These are phyloP conservation scores for Tulasnella sp. DNA, from an alignment of 768 basidiomycete species.

Conservation along the genomic window DNA sequence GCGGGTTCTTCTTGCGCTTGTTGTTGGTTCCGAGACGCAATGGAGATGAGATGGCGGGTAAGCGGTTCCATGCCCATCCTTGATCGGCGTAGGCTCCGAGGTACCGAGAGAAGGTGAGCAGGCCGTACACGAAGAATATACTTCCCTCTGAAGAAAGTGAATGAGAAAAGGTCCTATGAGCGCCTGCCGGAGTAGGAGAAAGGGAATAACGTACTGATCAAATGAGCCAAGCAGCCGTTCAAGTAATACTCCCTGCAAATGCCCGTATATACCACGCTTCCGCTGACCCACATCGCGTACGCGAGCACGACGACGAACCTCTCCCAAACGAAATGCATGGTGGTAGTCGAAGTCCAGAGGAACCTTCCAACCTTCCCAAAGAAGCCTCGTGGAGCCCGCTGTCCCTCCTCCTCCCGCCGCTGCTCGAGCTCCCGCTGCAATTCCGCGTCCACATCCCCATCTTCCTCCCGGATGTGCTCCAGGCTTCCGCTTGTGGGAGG, in stretches of 20 bases:
- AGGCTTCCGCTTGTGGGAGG: neutral
- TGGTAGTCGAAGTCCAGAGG: neutral
- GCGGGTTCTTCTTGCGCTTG: conserved; percentile 35
- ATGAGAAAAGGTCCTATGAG: neutral
- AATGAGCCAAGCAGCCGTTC: conserved; percentile 83
- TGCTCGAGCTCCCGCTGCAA: neutral
- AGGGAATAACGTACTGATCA: conserved; percentile 64
- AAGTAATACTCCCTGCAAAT: conserved; percentile 73
- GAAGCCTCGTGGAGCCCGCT: neutral
- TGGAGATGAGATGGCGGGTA: conserved; percentile 24
- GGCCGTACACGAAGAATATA: conserved; percentile 90
- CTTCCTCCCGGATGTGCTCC: neutral
- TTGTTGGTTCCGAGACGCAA: neutral
- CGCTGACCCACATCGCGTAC: conserved; percentile 60
- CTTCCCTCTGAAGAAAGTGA: conserved; percentile 59
- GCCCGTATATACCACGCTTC: conserved; percentile 79
- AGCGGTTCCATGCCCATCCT: conserved; percentile 93
- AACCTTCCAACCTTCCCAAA: neutral
- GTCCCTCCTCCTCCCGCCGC: neutral
- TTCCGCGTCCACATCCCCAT: neutral
- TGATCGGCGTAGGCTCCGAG: conserved; percentile 78
- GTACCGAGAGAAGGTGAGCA: conserved; percentile 89
- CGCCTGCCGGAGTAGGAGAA: neutral
- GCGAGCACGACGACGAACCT: conserved; percentile 66
- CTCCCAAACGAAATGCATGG: conserved; percentile 39